Conservation (phyloP, 225 moss, liverwort and hornwort species). For the Asterella californica region DNA sequence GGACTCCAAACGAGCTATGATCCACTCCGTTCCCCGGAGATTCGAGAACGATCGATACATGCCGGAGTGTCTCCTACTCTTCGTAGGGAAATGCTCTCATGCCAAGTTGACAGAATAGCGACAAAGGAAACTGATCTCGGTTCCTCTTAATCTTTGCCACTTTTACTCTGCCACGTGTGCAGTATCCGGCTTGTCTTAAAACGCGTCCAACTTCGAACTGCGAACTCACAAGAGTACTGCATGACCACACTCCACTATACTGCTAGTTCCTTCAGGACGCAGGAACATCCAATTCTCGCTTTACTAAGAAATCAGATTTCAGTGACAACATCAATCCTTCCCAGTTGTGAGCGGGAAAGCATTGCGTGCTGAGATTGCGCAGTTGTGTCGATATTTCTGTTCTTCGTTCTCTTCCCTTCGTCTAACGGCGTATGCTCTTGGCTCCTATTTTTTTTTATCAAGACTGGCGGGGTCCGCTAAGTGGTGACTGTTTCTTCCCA, state of each 20-base stretch:
- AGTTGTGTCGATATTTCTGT: background rate
- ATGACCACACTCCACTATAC: background rate
- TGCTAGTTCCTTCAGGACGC: background rate
- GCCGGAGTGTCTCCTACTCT: no score
- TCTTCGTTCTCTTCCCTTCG: background rate
- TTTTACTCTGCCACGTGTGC: background rate
- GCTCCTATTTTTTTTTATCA: background rate
- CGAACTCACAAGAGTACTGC: background rate
- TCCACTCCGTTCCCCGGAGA: background rate
- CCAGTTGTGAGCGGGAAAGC: background rate
- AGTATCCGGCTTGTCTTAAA: background rate
- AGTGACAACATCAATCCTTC: background rate
- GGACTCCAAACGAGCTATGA: background rate
- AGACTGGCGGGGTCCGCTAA: background rate
- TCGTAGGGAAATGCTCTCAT: no score
- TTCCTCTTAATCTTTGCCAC: no score
- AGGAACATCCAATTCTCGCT: background rate
- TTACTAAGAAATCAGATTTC: background rate
- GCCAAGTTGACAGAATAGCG: no score
- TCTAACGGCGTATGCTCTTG: background rate
- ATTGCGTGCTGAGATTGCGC: background rate
- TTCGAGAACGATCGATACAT: no score
- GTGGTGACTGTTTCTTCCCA: background rate
- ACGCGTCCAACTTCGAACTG: background rate
- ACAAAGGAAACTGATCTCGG: background rate